Evolutionary conservation across 225 moss, liverwort and hornwort species (phyloP).

Genomic region (Climacium dendroides): DNA sequence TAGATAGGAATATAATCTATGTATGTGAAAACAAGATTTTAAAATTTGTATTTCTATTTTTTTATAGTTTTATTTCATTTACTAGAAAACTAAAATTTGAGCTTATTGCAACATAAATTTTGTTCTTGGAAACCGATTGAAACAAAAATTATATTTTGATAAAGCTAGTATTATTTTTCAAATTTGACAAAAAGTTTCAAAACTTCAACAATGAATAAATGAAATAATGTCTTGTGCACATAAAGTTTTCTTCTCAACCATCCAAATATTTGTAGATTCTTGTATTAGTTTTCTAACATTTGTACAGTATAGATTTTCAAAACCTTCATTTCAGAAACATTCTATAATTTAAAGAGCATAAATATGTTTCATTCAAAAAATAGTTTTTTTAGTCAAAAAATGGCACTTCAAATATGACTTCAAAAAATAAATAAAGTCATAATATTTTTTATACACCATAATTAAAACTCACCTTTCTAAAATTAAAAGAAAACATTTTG

Average conservation of each 20-base stretch:
- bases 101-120: background rate
- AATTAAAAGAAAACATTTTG: background rate
- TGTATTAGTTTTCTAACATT: background rate
- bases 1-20: background rate
- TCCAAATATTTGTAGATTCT: background rate
- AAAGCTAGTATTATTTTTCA: background rate
- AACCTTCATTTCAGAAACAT: background rate
- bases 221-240: fast-evolving
- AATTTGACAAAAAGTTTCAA: background rate
- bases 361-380: background rate
- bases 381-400: background rate
- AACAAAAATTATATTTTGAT: background rate
- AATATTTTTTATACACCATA: background rate
- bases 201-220: background rate
- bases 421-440: background rate
- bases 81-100: background rate
- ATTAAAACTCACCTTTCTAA: background rate
- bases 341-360: background rate
- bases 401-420: background rate
- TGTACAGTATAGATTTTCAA: background rate
- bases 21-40: background rate
- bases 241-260: background rate
- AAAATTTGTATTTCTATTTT: background rate
- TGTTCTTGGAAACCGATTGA: fast-evolving
- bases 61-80: background rate